Base-by-base conservation (phyloP, 2,329 filamentous ascomycete genomes). In the Acarospora socialis region DNA sequence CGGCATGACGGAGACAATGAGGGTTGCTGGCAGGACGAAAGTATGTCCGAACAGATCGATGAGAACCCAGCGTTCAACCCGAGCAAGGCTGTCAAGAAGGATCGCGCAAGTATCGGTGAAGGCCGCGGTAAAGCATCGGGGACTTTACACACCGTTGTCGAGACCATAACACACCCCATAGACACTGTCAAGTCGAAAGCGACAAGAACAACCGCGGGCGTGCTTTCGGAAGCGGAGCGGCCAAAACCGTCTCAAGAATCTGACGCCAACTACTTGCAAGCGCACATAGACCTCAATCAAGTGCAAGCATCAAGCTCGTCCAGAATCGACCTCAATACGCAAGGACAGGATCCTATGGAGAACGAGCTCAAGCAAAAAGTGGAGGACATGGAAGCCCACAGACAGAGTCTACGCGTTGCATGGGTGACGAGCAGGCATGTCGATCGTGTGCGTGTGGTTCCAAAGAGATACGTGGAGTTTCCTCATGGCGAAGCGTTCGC, bases 341-440 rank as follows among this genome's bases (percentile, higher is more conserved):
- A 40, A 10, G 13, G 38, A 10, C 33, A 42, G 19, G 32, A 38
- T 1, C 66, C 2, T 8, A n/a, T 22, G 21, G 15, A 35, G n/a
- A 30, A 14, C 17, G 23, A 25, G 13, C 33, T 30, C 23, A 39
- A 37, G 14, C 29, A 41, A 17, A 43, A 32, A 14, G 35, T 59
- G 8, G 34, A 50, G 8, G 37, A 46, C 14, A 35, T 60, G 10
- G 48, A 58, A 36, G 41, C 41, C 7, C 44, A 52, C 16, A 45
- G 53, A 12, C 47, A 55, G 34, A 53, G 51, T 35, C 44, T 55
- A 23, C 47, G 47, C 18, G 51, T 51, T 15, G 55, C 53, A 10
- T 59, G 55, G 54, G 53, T 50, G 3, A 52, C 54, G 12, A 46
- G 49, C 21, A 46, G 52, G 28, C 53, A 57, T 43, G 47, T 59